These are phyloP conservation scores for Vachellia pachyceras DNA, from an alignment of 306 rosid species.

Conservation along the genomic window DNA sequence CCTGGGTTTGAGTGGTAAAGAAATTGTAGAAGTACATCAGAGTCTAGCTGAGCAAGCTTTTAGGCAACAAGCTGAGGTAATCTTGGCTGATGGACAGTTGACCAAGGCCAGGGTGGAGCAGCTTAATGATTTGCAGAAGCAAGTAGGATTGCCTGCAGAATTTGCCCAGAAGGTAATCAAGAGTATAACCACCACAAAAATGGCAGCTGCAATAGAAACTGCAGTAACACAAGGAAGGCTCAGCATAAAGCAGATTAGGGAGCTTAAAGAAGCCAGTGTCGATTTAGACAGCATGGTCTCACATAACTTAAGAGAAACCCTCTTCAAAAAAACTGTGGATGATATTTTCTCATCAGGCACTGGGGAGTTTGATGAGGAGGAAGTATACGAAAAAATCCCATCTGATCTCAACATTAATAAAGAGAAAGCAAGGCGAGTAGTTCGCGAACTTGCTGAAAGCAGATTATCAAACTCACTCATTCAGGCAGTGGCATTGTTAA, in stretches of 20 bases:
- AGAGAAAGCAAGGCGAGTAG: constrained; percentile 72
- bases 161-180: constrained; percentile 95
- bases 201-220: constrained; percentile 95
- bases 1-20: constrained; percentile 77
- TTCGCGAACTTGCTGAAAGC: constrained; percentile 73
- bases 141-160: constrained; percentile 86
- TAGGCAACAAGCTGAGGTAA: constrained; percentile 93
- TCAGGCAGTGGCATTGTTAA: constrained; percentile 86
- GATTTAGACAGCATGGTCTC: constrained; percentile 92
- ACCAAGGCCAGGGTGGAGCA: constrained; percentile 88
- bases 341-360: constrained; percentile 97
- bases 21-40: constrained; percentile 86
- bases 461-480: constrained; percentile 84
- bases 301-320: constrained; percentile 75
- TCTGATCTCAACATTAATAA: constrained; percentile 81
- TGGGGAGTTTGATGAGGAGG: constrained; percentile 94
- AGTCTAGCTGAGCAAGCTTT: constrained; percentile 91
- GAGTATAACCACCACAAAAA: constrained; percentile 90
- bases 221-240: constrained; percentile 93
- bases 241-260: constrained; percentile 88
- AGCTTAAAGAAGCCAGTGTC: constrained; percentile 86
- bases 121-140: constrained; percentile 78
- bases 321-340: constrained; percentile 90
- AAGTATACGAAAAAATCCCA: constrained; percentile 89
- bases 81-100: constrained; percentile 96